These are phyloP conservation scores for Fusarium neocosmosporiellum DNA, from an alignment of 2,329 filamentous ascomycete species.

Conservation along the genomic window DNA sequence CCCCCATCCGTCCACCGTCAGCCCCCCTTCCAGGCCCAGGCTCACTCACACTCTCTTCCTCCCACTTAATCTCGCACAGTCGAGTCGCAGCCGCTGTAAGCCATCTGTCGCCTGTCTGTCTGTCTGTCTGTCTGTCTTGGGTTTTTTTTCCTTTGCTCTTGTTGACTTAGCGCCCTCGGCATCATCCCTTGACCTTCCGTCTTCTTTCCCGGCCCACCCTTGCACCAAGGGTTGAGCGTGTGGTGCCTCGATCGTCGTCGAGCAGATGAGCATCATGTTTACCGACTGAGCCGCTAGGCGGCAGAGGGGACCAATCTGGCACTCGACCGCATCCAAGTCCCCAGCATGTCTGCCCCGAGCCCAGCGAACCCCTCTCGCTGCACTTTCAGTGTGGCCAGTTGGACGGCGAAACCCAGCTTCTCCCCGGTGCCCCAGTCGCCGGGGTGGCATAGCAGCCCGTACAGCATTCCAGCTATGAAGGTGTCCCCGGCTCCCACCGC, in stretches of 20 bases:
- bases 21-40: conserved; percentile 31
- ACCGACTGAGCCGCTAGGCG: conserved; percentile 26
- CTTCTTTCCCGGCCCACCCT: conserved; percentile 28
- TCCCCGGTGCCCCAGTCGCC: conserved; percentile 60
- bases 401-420: conserved; percentile 71
- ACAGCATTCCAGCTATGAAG: conserved; percentile 78
- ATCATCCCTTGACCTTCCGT: conserved; percentile 20
- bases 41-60: conserved; percentile 25
- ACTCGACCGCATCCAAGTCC: conserved; percentile 26
- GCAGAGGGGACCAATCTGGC: conserved; percentile 19
- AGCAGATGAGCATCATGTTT: conserved; percentile 28
- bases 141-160: conserved; percentile 7
- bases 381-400: conserved; percentile 75
- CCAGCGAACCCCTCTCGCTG: conserved; percentile 72
- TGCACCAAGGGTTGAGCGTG: conserved; percentile 18
- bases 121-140: conserved; percentile 20
- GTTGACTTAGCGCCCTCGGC: conserved; percentile 16
- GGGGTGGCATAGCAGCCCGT: conserved; percentile 63
- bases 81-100: conserved; percentile 31
- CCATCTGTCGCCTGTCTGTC: conserved; percentile 21
- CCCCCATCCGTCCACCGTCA: conserved; percentile 23
- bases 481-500: conserved; percentile 81
- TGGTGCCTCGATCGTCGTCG: conserved; percentile 35
- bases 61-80: conserved; percentile 37
- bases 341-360: conserved; percentile 52